Evolutionary conservation across 1,284 basidiomycete species (phyloP), one percentile per base, ranked within the genome.

Genomic region (Trametes sp.): DNA sequence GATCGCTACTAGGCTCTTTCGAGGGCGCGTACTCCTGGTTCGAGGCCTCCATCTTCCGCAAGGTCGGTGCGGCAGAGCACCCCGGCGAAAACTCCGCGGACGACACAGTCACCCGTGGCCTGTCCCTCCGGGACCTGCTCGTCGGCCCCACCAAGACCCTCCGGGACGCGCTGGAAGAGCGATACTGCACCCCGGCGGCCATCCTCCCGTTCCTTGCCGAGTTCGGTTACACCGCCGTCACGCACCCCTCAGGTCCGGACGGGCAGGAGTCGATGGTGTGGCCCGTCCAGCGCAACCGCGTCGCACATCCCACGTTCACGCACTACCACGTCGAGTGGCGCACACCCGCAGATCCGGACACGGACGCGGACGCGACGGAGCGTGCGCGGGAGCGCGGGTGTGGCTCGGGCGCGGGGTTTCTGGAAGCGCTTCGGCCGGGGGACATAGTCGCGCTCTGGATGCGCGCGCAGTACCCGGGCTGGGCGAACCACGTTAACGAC

Each of bases 371-470:
- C 14, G 48, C 28, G n/a, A 24, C n/a, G 21, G 11, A 6, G 29
- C 23, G 24, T n/a, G 24, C 16, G 42, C 7, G 11, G 21, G 21
- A 21, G 8, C 21, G 8, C 2, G 60, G 57, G 0, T 23, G 5
- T 6, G 61, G 61, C 5, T 36, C 26, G 16, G 64, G 61, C 13
- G 48, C 10, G 1, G 61, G 64, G 9, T 63, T 65, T 50, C 13
- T 65, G 6, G 55, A 62, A 1, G 50, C 58, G 26, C 52, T 65
- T 5, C 64, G 23, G 2, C 55, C 61, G 2, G 58, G 61, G 7
- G 64, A 65, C 24, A 50, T 51, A 14, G 54, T 65, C 14, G 61
- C 36, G 24, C 24, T 65, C 16, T 62, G 58, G 61, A 58, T 63
- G 61, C 50, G 61, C 1, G 64, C 64, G 23, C 31, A 33, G 35